These are phyloP conservation scores for Cladosporium sp. DNA, from an alignment of 2,329 filamentous ascomycete species.

Conservation along the genomic window DNA sequence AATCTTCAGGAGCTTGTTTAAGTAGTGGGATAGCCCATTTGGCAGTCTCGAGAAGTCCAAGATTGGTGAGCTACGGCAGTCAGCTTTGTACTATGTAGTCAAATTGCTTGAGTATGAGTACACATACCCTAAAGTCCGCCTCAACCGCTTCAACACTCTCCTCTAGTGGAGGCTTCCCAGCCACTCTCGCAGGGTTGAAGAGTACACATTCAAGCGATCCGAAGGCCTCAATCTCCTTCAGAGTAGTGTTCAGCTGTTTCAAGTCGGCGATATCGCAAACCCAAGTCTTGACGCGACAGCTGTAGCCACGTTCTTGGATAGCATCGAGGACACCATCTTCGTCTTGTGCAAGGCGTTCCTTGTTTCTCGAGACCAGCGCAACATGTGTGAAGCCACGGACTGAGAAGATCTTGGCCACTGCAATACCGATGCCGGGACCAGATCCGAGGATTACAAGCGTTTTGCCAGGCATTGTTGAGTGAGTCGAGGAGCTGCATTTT, in stretches of 20 bases:
- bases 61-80: slow-evolving; percentile 39
- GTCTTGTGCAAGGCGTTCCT: slow-evolving; percentile 36
- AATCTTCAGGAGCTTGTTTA: slow-evolving; percentile 29
- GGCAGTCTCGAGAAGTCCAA: slow-evolving; percentile 46
- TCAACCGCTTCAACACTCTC: slow-evolving; percentile 44
- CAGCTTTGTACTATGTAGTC: background rate
- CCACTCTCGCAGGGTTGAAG: slow-evolving; percentile 51
- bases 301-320: slow-evolving; percentile 29
- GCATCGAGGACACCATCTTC: slow-evolving; percentile 27
- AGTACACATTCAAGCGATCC: slow-evolving; percentile 46
- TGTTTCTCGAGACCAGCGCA: slow-evolving; percentile 46
- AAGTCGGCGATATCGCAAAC: slow-evolving; percentile 43
- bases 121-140: slow-evolving; percentile 46
- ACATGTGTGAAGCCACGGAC: slow-evolving; percentile 44
- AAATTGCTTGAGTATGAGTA: background rate
- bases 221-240: slow-evolving; percentile 42
- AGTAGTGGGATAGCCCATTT: slow-evolving; percentile 46
- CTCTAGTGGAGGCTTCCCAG: slow-evolving; percentile 39
- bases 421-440: slow-evolving; percentile 47
- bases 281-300: slow-evolving; percentile 42
- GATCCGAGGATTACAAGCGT: slow-evolving; percentile 41
- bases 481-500: background rate
- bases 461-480: slow-evolving; percentile 24
- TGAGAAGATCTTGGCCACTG: slow-evolving; percentile 40
- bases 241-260: slow-evolving; percentile 33